Evolutionary conservation across 2,329 filamentous ascomycete genomes (phyloP).

Genomic region (Didymella sp.): DNA sequence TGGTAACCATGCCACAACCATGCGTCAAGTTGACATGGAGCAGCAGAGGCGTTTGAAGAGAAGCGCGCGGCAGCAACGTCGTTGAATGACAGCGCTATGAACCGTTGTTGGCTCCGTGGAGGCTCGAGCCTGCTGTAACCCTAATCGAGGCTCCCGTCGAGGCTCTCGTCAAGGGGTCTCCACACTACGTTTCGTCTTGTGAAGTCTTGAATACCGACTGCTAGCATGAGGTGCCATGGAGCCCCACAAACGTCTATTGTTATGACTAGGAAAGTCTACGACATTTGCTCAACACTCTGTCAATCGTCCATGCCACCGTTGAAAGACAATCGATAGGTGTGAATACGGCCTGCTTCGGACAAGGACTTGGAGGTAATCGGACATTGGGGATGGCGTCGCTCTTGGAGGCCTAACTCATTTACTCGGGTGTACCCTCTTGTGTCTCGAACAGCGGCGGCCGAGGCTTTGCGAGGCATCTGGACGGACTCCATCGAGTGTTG

Average conservation of each 20-base stretch:
- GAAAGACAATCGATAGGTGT: neutral
- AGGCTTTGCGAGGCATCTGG: neutral
- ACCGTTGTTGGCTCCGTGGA: neutral
- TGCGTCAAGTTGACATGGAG: neutral
- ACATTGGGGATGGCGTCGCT: neutral
- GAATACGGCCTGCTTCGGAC: neutral
- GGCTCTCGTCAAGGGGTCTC: neutral
- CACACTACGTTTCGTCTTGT: neutral
- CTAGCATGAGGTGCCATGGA: neutral
- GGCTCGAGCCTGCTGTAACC: neutral
- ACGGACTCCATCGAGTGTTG: neutral
- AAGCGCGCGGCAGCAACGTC: neutral
- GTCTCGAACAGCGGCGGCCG: neutral
- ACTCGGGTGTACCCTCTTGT: neutral
- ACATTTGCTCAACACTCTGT: neutral
- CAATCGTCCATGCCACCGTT: neutral
- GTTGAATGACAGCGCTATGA: neutral
- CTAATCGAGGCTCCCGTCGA: too few relatives aligned
- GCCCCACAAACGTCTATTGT: neutral
- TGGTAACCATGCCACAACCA: neutral
- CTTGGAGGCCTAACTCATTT: conserved; percentile 14
- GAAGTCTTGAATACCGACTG: neutral
- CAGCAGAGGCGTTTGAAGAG: neutral
- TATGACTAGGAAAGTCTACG: neutral
- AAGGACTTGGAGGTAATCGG: neutral